These are phyloP conservation scores for Lactifluus hygrophoroides DNA, from an alignment of 768 basidiomycete genomes.

Conservation along the genomic window DNA sequence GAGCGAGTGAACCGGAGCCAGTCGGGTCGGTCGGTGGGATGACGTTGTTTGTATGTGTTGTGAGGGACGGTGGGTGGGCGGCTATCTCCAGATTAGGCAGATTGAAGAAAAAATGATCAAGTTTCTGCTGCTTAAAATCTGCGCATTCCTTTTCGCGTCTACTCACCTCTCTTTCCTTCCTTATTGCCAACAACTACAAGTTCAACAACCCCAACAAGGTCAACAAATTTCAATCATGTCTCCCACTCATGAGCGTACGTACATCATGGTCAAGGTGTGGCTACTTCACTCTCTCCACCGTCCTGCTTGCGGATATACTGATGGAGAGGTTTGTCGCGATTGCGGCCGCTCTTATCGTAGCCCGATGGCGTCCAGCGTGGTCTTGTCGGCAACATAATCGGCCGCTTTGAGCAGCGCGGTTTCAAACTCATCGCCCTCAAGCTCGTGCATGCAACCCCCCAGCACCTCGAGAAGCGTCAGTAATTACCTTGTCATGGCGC, in stretches of 20 bases:
- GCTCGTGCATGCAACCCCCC: conserved; percentile 67
- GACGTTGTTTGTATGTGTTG: conserved; percentile 36
- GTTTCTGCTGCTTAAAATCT: conserved; percentile 26
- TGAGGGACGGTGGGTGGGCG: neutral
- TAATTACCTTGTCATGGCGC: neutral
- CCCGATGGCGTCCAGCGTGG: conserved; percentile 98
- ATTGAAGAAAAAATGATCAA: conserved; percentile 14
- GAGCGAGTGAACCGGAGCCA: conserved; percentile 1
- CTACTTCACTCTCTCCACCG: neutral
- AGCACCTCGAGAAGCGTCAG: conserved; percentile 87
- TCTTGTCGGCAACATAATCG: conserved; percentile 92
- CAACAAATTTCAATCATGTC: conserved; percentile 43
- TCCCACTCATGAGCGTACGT: conserved; percentile 69
- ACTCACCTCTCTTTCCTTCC: conserved; percentile 25
- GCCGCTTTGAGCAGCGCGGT: conserved; percentile 95
- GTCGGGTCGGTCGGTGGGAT: neutral
- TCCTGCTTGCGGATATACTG: neutral
- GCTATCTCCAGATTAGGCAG: conserved; percentile 17
- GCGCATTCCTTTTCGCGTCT: conserved; percentile 17
- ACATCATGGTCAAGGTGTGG: conserved; percentile 97
- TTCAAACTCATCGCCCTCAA: conserved; percentile 97
- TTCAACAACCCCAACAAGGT: conserved; percentile 18
- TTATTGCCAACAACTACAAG: conserved; percentile 24
- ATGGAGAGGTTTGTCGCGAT: neutral
- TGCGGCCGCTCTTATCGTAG: conserved; percentile 41